A percentile compares a stretch with the other conserved stretches of the same genome.
These are phyloP conservation scores for Escallonia rubra DNA, from an alignment of 129 eudicot species.

Conservation along the genomic window DNA sequence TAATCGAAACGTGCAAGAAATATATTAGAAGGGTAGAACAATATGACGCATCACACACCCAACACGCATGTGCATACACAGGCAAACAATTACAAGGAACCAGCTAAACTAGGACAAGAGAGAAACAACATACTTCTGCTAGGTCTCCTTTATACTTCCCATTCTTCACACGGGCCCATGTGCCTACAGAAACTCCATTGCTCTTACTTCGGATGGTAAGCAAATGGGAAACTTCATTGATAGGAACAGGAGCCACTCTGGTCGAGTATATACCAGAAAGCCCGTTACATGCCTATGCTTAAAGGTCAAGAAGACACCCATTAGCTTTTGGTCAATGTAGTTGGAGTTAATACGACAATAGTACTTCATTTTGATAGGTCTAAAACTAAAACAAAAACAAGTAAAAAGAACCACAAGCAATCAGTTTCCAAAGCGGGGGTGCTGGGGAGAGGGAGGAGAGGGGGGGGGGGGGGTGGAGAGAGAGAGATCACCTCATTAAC, in stretches of 20 bases:
- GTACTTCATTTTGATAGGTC: too few species aligned
- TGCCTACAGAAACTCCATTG: slow-evolving; percentile 47
- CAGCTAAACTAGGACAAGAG: slow-evolving; percentile 1
- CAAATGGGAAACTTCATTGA: slow-evolving; percentile 47
- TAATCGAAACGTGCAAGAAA: slow-evolving; percentile 4
- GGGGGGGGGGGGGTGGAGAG: background rate
- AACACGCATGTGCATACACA: background rate
- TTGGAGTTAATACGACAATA: too few species aligned
- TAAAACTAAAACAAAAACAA: too few species aligned
- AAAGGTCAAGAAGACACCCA: background rate
- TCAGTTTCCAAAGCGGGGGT: too few species aligned
- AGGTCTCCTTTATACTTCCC: slow-evolving; percentile 93
- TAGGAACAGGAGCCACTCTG: slow-evolving; percentile 48
- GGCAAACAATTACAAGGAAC: background rate
- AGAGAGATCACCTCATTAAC: slow-evolving; percentile 50
- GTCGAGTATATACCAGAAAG: slow-evolving; percentile 48
- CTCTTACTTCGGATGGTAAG: slow-evolving; percentile 43
- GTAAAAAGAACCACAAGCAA: too few species aligned
- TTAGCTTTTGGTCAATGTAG: too few species aligned
- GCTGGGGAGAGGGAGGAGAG: too few species aligned
- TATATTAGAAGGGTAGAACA: background rate
- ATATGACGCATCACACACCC: background rate
- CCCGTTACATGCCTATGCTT: slow-evolving; percentile 75
- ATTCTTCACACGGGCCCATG: slow-evolving; percentile 85
- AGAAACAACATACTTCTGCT: slow-evolving; percentile 48